These are phyloP conservation scores for Tetradesmus lagerheimii DNA, from an alignment of 139 green algal species.

Conservation along the genomic window DNA sequence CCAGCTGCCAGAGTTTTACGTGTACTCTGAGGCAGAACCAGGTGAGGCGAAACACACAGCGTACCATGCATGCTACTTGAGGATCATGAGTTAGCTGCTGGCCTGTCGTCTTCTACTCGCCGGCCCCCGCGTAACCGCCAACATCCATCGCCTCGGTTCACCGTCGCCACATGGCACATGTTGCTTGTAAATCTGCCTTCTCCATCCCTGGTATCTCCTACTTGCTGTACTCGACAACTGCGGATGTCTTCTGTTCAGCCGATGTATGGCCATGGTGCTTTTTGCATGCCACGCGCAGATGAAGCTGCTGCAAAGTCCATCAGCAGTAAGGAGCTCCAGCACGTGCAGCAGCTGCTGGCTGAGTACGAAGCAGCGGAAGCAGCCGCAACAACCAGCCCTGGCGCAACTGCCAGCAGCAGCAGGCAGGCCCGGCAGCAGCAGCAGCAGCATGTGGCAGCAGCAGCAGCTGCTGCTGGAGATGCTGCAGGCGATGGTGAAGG, in stretches of 20 bases:
- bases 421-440: not conserved
- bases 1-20: conserved; percentile 71
- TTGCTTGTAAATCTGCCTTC: no score
- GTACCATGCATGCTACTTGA: no score
- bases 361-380: conserved; percentile 44
- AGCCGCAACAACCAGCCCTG: not conserved
- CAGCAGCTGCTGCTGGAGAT: not conserved
- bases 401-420: not conserved
- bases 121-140: no score
- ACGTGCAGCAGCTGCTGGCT: conserved; percentile 59
- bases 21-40: conserved; percentile 60
- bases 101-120: no score
- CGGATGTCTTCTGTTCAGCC: no score
- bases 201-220: no score
- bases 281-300: not conserved
- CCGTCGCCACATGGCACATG: no score
- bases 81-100: no score
- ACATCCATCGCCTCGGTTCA: no score
- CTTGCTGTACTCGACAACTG: no score
- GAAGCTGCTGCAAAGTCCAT: not conserved
- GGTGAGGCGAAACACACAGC: conserved; percentile 9
- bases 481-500: not conserved
- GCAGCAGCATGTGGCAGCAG: not conserved
- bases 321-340: conserved; percentile 46
- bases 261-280: no score